A percentile compares a stretch with the other conserved stretches of the same genome.
phyloP scores from a whole-genome alignment of 805 yeast genomes.

The Candida nonsorbophila region DNA sequence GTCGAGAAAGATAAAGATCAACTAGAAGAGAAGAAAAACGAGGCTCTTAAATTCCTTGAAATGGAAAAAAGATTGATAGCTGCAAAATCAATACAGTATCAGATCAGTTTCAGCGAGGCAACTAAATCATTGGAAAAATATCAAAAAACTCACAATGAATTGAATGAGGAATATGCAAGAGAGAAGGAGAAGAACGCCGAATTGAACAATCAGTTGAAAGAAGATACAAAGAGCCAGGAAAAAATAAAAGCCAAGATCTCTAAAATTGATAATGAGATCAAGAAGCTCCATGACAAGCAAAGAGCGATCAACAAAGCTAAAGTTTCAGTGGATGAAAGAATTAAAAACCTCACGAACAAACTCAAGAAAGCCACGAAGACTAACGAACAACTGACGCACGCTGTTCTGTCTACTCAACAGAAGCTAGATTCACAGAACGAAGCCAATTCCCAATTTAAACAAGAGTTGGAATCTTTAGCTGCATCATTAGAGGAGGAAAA shows the following conservation, averaged over 20 bases:
- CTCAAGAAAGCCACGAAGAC: conserved; percentile 54
- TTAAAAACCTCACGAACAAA: conserved; percentile 58
- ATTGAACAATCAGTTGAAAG: conserved; percentile 18
- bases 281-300: conserved; percentile 19
- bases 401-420: conserved; percentile 39
- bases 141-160: conserved; percentile 20
- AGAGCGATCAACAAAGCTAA: conserved; percentile 40
- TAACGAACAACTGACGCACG: conserved; percentile 41
- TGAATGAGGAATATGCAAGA: conserved; percentile 31
- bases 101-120: conserved; percentile 41
- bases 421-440: conserved; percentile 42
- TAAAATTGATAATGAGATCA: conserved; percentile 14
- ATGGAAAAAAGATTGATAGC: conserved; percentile 57
- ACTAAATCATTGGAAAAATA: conserved; percentile 35
- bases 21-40: conserved; percentile 62
- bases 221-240: conserved; percentile 25
- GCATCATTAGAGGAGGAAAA: conserved; percentile 48
- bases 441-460: conserved; percentile 39
- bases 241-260: conserved; percentile 17
- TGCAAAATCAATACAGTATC: conserved; percentile 52
- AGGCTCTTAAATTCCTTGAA: conserved; percentile 60
- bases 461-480: conserved; percentile 43
- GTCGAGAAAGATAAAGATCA: conserved; percentile 70
- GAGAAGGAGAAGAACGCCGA: conserved; percentile 20
- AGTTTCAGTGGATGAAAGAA: conserved; percentile 72